phyloP scores from a whole-genome alignment of 768 basidiomycete species.

The Suillus weaverae region DNA sequence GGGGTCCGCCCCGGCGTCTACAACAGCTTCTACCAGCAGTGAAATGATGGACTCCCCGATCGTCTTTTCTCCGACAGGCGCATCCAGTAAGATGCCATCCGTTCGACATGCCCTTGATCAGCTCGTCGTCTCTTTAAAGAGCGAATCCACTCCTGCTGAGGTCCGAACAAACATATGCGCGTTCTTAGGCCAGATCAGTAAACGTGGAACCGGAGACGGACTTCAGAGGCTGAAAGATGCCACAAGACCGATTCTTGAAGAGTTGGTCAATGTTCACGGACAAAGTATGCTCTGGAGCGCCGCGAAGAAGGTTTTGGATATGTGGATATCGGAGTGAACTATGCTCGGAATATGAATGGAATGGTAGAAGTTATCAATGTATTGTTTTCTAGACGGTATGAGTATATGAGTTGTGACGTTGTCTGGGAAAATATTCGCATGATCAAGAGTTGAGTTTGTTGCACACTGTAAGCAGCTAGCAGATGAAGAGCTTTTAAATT shows the following conservation, averaged over 20 bases:
- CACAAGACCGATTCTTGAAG: slow-evolving; percentile 51
- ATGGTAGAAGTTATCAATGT: not conserved
- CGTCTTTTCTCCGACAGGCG: slow-evolving; percentile 40
- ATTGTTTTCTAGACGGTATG: not conserved
- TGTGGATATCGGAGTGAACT: slow-evolving; percentile 32
- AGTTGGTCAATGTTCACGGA: slow-evolving; percentile 39
- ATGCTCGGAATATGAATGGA: not conserved
- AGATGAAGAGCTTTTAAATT: too few relatives aligned
- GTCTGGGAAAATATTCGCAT: not conserved
- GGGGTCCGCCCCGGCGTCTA: slow-evolving; percentile 35
- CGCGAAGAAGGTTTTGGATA: slow-evolving; percentile 43
- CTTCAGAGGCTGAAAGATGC: slow-evolving; percentile 51
- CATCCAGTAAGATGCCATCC: slow-evolving; percentile 38
- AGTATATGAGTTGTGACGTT: not conserved
- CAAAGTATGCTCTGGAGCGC: slow-evolving; percentile 36
- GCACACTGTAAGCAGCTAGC: too few relatives aligned
- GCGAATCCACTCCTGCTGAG: slow-evolving; percentile 59
- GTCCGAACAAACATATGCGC: slow-evolving; percentile 77
- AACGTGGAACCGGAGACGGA: slow-evolving; percentile 49
- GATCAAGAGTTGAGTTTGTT: too few relatives aligned
- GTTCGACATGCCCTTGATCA: slow-evolving; percentile 67
- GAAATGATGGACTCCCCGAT: slow-evolving; percentile 47
- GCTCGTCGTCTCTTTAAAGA: slow-evolving; percentile 61
- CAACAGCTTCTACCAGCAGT: slow-evolving; percentile 42
- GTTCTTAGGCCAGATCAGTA: slow-evolving; percentile 63